These are phyloP conservation scores for Periconia digitata DNA, from an alignment of 2,329 filamentous ascomycete species.

Conservation along the genomic window DNA sequence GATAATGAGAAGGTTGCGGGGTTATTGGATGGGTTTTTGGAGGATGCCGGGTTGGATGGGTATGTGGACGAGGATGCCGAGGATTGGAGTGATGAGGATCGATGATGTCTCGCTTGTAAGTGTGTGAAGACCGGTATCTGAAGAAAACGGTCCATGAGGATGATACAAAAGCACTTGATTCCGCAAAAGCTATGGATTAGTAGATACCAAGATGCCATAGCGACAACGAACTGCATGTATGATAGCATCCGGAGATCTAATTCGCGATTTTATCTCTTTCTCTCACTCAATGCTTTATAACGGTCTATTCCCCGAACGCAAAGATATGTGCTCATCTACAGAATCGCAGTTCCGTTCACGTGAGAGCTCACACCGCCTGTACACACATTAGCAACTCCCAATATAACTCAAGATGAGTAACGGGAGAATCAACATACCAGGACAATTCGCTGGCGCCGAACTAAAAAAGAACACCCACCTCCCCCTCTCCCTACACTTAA, in stretches of 20 bases:
- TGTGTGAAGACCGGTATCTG: too few species aligned
- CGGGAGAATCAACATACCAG: slow-evolving; percentile 41
- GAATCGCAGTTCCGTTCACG: slow-evolving; percentile 48
- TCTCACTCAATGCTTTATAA: too few species aligned
- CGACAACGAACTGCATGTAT: too few species aligned
- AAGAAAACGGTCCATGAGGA: too few species aligned
- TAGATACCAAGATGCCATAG: too few species aligned
- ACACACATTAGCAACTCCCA: background rate
- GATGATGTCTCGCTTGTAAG: too few species aligned
- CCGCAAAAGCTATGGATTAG: too few species aligned
- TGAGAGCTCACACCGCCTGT: slow-evolving; percentile 46
- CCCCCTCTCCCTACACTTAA: slow-evolving; percentile 57
- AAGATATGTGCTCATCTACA: too few species aligned
- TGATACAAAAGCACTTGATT: too few species aligned
- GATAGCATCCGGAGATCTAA: too few species aligned
- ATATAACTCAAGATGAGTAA: background rate
- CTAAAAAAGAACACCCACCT: slow-evolving; percentile 65
- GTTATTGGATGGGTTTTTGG: slow-evolving; percentile 21
- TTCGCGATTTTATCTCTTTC: too few species aligned
- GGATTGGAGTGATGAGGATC: background rate
- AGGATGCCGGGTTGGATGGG: slow-evolving; percentile 20
- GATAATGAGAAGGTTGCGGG: slow-evolving; percentile 22
- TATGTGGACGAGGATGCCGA: slow-evolving; percentile 19
- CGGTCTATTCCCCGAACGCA: too few species aligned
- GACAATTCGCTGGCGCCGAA: slow-evolving; percentile 61